These are phyloP conservation scores for Lizonia empirigonia DNA, from an alignment of 2,329 filamentous ascomycete genomes.

Conservation along the genomic window DNA sequence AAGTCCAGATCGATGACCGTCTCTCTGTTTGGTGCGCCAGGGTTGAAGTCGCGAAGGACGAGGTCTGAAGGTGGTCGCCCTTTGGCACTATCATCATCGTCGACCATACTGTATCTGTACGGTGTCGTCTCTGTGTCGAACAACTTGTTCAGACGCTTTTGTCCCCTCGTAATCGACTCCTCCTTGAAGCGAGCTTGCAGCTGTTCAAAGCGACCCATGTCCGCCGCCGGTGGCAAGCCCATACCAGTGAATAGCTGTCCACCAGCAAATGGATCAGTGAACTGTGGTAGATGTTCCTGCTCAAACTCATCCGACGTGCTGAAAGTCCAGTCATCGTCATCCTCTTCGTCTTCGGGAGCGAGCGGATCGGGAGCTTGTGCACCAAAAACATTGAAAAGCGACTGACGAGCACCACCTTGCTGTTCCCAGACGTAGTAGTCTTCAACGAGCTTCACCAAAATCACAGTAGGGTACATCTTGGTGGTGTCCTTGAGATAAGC, in stretches of 20 bases:
- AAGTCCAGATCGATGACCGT: conserved; percentile 65
- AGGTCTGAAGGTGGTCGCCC: conserved; percentile 60
- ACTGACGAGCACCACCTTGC: conserved; percentile 71
- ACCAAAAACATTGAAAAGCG: conserved; percentile 65
- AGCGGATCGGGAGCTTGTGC: conserved; percentile 62
- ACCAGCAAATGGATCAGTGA: conserved; percentile 51
- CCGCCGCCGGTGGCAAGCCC: conserved; percentile 43
- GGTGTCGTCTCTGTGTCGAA: conserved; percentile 62
- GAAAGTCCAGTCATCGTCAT: conserved; percentile 67
- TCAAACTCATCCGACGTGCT: conserved; percentile 68
- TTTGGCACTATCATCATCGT: conserved; percentile 48
- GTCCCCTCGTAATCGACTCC: conserved; percentile 62
- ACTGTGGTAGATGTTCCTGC: conserved; percentile 46
- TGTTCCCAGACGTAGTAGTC: conserved; percentile 78
- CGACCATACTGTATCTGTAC: conserved; percentile 64
- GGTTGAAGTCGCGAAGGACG: conserved; percentile 55
- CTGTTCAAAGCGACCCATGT: conserved; percentile 43
- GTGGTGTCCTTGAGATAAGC: conserved; percentile 69
- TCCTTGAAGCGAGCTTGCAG: conserved; percentile 60
- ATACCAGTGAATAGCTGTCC: conserved; percentile 40
- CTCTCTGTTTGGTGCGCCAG: conserved; percentile 53
- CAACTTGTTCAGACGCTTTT: conserved; percentile 61
- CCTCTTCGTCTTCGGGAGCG: conserved; percentile 47
- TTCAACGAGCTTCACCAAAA: conserved; percentile 69
- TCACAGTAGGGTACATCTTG: conserved; percentile 66